Base-by-base conservation (phyloP, 2,329 filamentous ascomycete species). In the Biscogniauxia mediterranea region DNA sequence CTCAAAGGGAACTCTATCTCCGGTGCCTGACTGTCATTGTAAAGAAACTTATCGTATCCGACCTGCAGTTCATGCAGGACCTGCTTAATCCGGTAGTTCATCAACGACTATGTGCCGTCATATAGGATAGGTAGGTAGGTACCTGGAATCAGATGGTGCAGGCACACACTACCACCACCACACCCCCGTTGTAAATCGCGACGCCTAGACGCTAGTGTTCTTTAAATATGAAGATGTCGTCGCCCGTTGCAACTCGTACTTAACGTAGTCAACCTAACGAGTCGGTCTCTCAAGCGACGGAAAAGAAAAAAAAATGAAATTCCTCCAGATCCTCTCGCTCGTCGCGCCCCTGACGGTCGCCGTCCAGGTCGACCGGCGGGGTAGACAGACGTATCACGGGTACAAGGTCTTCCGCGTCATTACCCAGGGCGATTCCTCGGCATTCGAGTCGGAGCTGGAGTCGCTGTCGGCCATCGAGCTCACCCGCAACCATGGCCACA, bases 321-420 rank as follows among this genome's bases (percentile, higher is more conserved):
- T 67, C 23, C 56, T 67, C 25, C 56, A 60, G 17, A 49, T 46
- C 54, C 55, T 68, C 42, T 52, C 61, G 50, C 38, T 64, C 11
- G 49, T 62, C 52, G 66, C 58, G 46, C 56, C 66, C 53, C 58
- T 67, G 21, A 19, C 23, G 20, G 8, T 11, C 28, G 50, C 28
- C 17, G 26, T 62, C 28, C 60, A 54, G 25, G 52, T 65, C 21
- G 64, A 68, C 13, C 60, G 66, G 59, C 63, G 59, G 56, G 65
- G 66, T 64, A 69, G 63, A 59, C 66, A 71, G 54, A 38, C 52
- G 57, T 77, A 76, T 58, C 70, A 76, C 62, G 74, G 74, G 57
- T 76, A 76, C 62, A 74, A 74, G 60, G 64, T 76, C 61, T 75
- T 74, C 55, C 73, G 72, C 20, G 66, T 76, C 52, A 32, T 62